Evolutionary conservation across 805 yeast species (phyloP).

Genomic region (Candida hungchunana): DNA sequence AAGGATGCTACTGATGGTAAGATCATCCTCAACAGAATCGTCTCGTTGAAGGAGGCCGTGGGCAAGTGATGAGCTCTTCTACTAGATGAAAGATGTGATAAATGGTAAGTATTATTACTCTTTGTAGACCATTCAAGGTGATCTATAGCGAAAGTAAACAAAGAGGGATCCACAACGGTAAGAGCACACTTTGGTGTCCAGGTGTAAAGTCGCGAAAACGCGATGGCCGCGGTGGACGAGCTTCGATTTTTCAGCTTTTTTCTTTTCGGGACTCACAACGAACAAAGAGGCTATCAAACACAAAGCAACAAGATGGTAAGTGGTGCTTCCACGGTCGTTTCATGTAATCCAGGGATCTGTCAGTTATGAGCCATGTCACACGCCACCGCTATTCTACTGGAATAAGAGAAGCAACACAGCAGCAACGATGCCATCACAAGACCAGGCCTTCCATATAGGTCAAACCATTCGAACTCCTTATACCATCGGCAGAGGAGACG

Average conservation of each 20-base stretch:
- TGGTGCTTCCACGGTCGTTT: constrained; percentile 1
- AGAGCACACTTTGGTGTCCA: not conserved
- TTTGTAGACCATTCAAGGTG: too few relatives aligned
- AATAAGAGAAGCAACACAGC: too few relatives aligned
- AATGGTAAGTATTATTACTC: too few relatives aligned
- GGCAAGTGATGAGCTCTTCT: constrained; percentile 32
- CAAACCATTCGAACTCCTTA: too few relatives aligned
- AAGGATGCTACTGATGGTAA: constrained; percentile 60
- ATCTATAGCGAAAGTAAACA: not conserved
- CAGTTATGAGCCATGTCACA: too few relatives aligned
- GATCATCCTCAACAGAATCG: constrained; percentile 83
- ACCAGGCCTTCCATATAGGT: too few relatives aligned
- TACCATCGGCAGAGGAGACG: too few relatives aligned
- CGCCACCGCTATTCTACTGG: too few relatives aligned
- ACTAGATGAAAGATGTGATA: too few relatives aligned
- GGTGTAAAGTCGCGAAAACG: not conserved
- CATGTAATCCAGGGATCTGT: too few relatives aligned
- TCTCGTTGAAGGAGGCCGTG: constrained; percentile 78
- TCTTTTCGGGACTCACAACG: constrained; percentile 8
- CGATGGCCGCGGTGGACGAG: not conserved
- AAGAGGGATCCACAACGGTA: not conserved
- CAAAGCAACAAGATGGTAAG: constrained; percentile 20
- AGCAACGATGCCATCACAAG: too few relatives aligned
- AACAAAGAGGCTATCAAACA: not conserved
- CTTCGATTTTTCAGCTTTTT: constrained; percentile 20